phyloP scores from a whole-genome alignment of 2,329 filamentous ascomycete species.

The Xylariaceae sp. region DNA sequence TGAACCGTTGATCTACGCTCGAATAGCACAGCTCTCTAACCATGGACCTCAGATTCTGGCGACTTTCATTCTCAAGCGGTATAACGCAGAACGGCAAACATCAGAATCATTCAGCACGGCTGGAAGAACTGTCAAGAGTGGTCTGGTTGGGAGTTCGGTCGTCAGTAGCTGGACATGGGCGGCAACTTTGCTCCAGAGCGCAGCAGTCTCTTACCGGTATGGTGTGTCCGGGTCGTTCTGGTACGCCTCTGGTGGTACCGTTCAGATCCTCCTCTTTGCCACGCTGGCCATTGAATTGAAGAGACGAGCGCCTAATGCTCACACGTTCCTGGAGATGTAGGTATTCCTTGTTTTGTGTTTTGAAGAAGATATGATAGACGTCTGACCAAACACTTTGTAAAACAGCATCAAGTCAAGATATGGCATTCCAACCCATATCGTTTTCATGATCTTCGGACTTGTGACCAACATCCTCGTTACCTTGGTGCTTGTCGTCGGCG shows the following conservation, averaged over 20 bases:
- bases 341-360: constrained; percentile 1
- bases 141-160: constrained; percentile 71
- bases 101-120: constrained; percentile 92
- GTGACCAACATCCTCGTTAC: constrained; percentile 86
- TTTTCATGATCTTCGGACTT: constrained; percentile 77
- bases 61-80: constrained; percentile 64
- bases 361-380: background rate
- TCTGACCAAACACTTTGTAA: background rate
- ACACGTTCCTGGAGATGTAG: constrained; percentile 76
- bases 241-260: constrained; percentile 59
- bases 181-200: constrained; percentile 73
- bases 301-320: constrained; percentile 79
- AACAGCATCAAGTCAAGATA: constrained; percentile 30
- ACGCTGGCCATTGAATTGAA: constrained; percentile 89
- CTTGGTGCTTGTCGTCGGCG: constrained; percentile 83
- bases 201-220: constrained; percentile 78
- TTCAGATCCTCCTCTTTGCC: constrained; percentile 85
- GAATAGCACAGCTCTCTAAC: background rate
- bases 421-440: constrained; percentile 56
- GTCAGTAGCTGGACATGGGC: constrained; percentile 84
- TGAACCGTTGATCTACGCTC: background rate
- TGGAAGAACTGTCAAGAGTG: constrained; percentile 82
- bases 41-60: constrained; percentile 49
- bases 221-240: constrained; percentile 59
- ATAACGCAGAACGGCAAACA: constrained; percentile 68